Evolutionary conservation across 352 stramenopile genomes (phyloP), one percentile per base, ranked within the genome.

Genomic region (Globisporangium ultimum): DNA sequence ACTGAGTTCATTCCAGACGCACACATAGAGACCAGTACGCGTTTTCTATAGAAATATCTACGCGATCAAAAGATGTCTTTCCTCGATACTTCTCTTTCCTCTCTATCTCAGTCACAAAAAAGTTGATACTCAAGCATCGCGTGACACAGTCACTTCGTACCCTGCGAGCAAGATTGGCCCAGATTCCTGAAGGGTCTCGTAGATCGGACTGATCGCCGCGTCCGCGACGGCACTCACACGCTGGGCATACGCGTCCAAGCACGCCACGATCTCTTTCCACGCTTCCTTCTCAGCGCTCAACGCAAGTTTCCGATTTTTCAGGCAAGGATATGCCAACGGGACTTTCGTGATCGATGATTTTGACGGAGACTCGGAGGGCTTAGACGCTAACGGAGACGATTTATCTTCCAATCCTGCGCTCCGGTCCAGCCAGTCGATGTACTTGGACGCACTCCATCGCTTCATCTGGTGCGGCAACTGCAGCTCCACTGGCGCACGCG

Each of bases 351-450:
- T 71, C 5, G 28, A 36, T 10, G 28, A 10, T 10, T 36, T 36
- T 6, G 71, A 70, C n/a, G 63, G 43, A 12, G 42, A 21, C 15
- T 65, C 68, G 20, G 53, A 61, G 15, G 63, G 58, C 42, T 79
- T 67, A 17, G 2, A 8, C 8, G 67, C 21, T 14, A 53, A 63
- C 24, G 68, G 63, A n/a, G 73, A 65, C 11, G 51, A 38, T 3
- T 67, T 59, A 9, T 21, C 38, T 11, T 66, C 48, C 0, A 75
- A 48, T 15, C 71, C 72, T 8, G 70, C 77, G 14, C 21, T 63
- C 42, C 68, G 89, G 28, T 93, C 80, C 15, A 95, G 64, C 84
- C 84, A 95, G 14, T 89, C 73, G 48, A 95, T 76, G 57, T 95
- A 95, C 64, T 87, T 85, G 34, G 75, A 72, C 24, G 80, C 73